Evolutionary conservation across 305 asterid genomes (phyloP).

Genomic region (Solanum aculeatissimum): DNA sequence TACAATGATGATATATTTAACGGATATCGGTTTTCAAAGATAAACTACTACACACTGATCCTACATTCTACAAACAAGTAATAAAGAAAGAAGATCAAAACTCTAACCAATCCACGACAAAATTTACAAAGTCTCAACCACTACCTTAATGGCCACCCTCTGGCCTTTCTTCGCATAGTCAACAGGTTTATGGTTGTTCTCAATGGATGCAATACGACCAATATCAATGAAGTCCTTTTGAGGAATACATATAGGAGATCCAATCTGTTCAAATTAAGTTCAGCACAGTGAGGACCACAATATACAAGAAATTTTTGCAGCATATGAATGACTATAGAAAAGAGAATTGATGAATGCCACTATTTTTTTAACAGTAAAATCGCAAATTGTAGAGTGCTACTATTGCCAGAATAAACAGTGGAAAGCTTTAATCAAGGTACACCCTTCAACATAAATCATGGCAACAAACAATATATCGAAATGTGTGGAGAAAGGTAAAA

Average conservation of each 20-base stretch:
- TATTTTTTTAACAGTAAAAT: not conserved
- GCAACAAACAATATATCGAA: not conserved
- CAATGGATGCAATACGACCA: slow-evolving; percentile 88
- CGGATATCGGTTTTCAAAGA: not conserved
- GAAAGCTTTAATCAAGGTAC: not conserved
- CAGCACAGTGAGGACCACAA: not conserved
- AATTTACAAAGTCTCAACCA: slow-evolving; percentile 1
- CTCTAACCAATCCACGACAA: not conserved
- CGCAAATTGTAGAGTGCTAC: not conserved
- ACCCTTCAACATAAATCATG: not conserved
- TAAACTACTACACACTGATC: not conserved
- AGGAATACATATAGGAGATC: slow-evolving; percentile 93
- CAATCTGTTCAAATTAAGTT: slow-evolving; percentile 36
- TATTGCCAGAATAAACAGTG: not conserved
- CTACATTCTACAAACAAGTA: not conserved
- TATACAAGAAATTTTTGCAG: not conserved
- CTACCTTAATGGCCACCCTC: slow-evolving; percentile 90
- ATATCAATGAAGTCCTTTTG: slow-evolving; percentile 67
- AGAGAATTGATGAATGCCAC: not conserved
- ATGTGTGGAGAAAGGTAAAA: not conserved
- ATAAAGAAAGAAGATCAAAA: not conserved
- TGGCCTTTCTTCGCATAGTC: slow-evolving; percentile 93
- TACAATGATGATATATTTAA: not conserved
- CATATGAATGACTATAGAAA: not conserved
- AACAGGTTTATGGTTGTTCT: slow-evolving; percentile 85